Evolutionary conservation across 2,329 filamentous ascomycete species (phyloP), one percentile per base, ranked within the genome.

Genomic region (Botrytis byssoidea): DNA sequence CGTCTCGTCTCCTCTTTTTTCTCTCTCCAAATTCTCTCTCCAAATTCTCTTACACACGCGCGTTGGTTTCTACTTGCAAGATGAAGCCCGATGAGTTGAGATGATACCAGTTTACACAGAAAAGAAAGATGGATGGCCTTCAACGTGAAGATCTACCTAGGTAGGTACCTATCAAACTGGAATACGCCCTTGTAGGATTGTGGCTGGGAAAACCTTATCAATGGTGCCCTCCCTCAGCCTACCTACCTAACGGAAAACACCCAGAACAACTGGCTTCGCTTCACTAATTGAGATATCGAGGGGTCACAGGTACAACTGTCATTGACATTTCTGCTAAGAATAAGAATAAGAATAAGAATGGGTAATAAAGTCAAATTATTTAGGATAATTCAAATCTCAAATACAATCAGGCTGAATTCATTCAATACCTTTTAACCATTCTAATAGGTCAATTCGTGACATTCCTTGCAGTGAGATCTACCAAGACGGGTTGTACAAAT

Each of bases 301-400:
- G 63, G 63, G 61, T 65, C 61, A 65, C 59, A 40, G 22, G 59
- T 63, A 40, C 35, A 40, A 63, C 40, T 63, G 40, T 22, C 35
- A 63, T 40, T n/a, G 35, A 40, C 22, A 40, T 40, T 40, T 40
- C 35, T 44, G 40, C 20, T 9, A 46, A 22, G 6, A 22, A 64
- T 14, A 5, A 7, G 9, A 37, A 37, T 7, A 37, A 37, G 4
- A 37, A 37, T 16, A 65, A 22, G 12, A 22, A 64, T n/a, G 5
- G 29, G 12, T 42, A 25, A 65, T 14, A 40, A 40, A 37, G 22
- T 61, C 59, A 25, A 61, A 46, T 32, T 10, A 32, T 22, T 35
- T 35, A 42, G 18, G 29, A 35, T 32, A 65, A 46, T 64, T 64
- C 22, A 22, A 42, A 42, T 44, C 14, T 29, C 40, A 18, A 44